A percentile compares a stretch with the other conserved stretches of the same genome.
Conservation (phyloP, 805 yeast genomes). For the Ogataea siamensis region DNA sequence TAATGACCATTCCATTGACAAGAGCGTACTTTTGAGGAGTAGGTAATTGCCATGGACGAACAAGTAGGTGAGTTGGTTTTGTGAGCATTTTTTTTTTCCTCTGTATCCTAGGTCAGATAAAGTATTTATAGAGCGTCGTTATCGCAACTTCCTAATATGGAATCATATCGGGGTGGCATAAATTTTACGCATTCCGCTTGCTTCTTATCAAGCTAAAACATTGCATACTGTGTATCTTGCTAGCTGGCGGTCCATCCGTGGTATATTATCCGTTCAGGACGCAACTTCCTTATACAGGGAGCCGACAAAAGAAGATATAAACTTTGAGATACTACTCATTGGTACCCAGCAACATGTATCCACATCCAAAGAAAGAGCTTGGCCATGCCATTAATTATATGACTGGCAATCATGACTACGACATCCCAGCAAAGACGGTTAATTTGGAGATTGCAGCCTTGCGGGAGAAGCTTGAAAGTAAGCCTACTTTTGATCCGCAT, state of each 20-base stretch:
- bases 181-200: no score
- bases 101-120: not conserved
- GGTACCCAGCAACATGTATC: no score
- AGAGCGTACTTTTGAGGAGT: slow-evolving; percentile 22
- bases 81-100: no score
- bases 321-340: no score
- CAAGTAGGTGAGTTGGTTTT: no score
- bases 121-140: not conserved
- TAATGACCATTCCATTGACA: slow-evolving; percentile 23
- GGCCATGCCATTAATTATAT: slow-evolving; percentile 21
- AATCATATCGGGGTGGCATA: no score
- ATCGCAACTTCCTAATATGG: slow-evolving; percentile 14
- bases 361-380: slow-evolving; percentile 19
- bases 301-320: no score
- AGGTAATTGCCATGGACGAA: slow-evolving; percentile 28
- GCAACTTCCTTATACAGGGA: no score
- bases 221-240: no score
- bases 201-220: no score
- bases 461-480: slow-evolving; percentile 20
- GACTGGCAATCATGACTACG: slow-evolving; percentile 20
- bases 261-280: no score
- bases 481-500: slow-evolving; percentile 29
- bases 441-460: slow-evolving; percentile 24
- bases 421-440: slow-evolving; percentile 26
- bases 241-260: no score